phyloP scores from a whole-genome alignment of 768 basidiomycete species.

The Naganishia randhawae region DNA sequence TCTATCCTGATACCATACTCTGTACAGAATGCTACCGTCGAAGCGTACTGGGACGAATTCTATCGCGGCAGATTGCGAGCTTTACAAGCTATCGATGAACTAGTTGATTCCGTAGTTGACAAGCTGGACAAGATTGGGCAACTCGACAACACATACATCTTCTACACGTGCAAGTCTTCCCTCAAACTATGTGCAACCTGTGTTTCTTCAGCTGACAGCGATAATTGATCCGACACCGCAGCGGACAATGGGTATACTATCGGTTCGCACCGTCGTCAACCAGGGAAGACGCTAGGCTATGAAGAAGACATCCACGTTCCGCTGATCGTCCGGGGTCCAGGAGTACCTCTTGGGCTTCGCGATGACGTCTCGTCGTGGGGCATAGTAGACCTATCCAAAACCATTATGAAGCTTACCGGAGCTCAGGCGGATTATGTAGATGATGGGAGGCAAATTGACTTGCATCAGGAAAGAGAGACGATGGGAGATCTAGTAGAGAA shows the following conservation, averaged over 20 bases:
- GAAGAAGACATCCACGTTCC: slow-evolving; percentile 38
- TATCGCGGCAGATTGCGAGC: slow-evolving; percentile 29
- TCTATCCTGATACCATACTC: background rate
- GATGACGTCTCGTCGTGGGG: slow-evolving; percentile 30
- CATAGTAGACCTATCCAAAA: slow-evolving; percentile 33
- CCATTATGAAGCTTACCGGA: slow-evolving; percentile 33
- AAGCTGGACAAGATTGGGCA: slow-evolving; percentile 31
- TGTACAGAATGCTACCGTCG: background rate
- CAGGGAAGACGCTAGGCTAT: slow-evolving; percentile 35
- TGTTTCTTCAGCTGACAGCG: background rate
- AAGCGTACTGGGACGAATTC: slow-evolving; percentile 33
- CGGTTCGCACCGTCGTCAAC: slow-evolving; percentile 33
- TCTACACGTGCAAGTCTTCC: slow-evolving; percentile 29
- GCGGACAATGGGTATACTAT: slow-evolving; percentile 36
- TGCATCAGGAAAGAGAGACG: background rate
- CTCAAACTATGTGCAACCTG: background rate
- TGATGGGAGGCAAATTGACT: slow-evolving; percentile 26
- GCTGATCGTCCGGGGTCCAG: slow-evolving; percentile 34
- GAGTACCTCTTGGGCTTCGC: slow-evolving; percentile 14
- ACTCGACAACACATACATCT: slow-evolving; percentile 33
- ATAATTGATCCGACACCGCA: background rate
- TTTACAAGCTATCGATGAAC: slow-evolving; percentile 36
- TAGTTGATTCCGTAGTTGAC: slow-evolving; percentile 30
- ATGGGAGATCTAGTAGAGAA: background rate
- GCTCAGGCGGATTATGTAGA: slow-evolving; percentile 33